Base-by-base conservation (phyloP, 164 flowering plant genomes). In the Dillenia suffruticosa region DNA sequence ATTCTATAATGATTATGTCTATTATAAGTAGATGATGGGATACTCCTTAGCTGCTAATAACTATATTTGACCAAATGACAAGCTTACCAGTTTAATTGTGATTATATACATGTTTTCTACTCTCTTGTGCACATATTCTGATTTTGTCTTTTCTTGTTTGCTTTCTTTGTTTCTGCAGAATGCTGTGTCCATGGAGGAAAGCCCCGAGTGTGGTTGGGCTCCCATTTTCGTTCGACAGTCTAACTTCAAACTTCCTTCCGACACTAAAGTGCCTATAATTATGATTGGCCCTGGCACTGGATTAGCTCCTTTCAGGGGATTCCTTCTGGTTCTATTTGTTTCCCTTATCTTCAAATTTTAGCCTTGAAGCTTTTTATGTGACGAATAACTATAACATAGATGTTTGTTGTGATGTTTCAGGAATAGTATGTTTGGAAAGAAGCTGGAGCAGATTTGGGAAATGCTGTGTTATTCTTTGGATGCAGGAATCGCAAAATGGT, bases 231-330 rank as follows among this genome's bases (percentile, higher is more conserved):
- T 90, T 56, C 81, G 99, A 68, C 87, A 82, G 50, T 95, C 99
- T 32, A 95, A 95, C 74, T 95, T 95, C 72, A 91, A 70, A 72
- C 89, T 95, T 46, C 99, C 99, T 12, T 51, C 86, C 1, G 90
- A 92, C 73, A 50, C 88, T 67, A 70, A 78, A 51, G 69, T 84
- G 44, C 99, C 99, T n/a, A 66, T 95, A 54, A 84, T 95, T 58
- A 92, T 95, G 97, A 84, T 95, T 72, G 99, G 99, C 46, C 99
- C 99, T 59, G 99, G 99, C 22, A 95, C 99, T 19, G 99, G 99
- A 44, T 81, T 95, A 76, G 99, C 99, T 74, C 99, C 99, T 57
- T 95, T 95, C 68, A 86, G 99, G 74, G 99, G 97, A 44, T 95
- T 95, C 77, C 74, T 94, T 61, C 98, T 90, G 96, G 98, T 92